Evolutionary conservation across 2,329 filamentous ascomycete species (phyloP), one percentile per base, ranked within the genome.

Genomic region (Chalaropsis ovoidea): DNA sequence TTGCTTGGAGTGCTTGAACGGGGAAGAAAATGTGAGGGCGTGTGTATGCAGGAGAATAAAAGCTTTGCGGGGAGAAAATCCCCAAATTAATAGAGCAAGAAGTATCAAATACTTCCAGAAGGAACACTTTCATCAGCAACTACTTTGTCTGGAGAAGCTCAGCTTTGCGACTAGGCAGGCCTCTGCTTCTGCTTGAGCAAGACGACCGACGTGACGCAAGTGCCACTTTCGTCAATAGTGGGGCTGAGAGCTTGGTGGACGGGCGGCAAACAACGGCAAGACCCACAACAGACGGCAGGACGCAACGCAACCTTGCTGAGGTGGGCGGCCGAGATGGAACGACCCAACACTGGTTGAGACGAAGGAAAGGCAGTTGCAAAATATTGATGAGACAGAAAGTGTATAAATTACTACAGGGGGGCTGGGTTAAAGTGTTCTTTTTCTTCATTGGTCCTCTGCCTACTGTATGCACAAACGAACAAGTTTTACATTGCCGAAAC

Each of bases 91-190:
- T 39, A 7, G 1, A 39, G 35, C 35, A 39, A 39, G 35, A 39
- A 39, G 35, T 39, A 39, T 7, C 8, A 10, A 39, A 10, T 39
- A 39, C 35, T 10, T 6, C 5, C 5, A 10, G 35, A 39, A 39
- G 5, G 8, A 39, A 39, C 17, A 24, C 6, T 58, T 35, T 35
- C 31, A 35, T 35, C 13, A 35, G 52, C 24, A 31, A 8, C 52
- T 35, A 5, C 24, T 8, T 52, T 58, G n/a, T 58, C n/a, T 35
- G 13, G 24, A n/a, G 24, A 58, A 19, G 13, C 52, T 31, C 52
- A 17, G 11, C 24, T 17, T 31, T 35, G 27, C 24, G 31, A 69
- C 35, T 62, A 65, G n/a, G n/a, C n/a, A n/a, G 49, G 65, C 61
- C 13, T 56, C 27, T 31, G 8, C 7, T 19, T 47, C 8, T 3